Evolutionary conservation across 2,329 filamentous ascomycete species (phyloP).

Genomic region (Xylaria sp.): DNA sequence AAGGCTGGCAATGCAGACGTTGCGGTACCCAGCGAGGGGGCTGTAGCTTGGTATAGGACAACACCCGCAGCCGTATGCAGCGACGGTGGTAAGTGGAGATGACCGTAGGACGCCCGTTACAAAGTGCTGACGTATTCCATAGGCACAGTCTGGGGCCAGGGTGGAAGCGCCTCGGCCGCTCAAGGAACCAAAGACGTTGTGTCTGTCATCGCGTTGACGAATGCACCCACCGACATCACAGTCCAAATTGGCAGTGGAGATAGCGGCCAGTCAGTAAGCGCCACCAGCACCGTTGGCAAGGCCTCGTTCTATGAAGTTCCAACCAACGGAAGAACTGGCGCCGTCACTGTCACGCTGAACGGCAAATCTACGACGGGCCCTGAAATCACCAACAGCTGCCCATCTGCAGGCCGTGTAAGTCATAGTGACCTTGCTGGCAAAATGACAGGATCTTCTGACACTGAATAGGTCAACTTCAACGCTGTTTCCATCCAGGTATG

Average conservation of each 20-base stretch:
- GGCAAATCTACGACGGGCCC: constrained; percentile 53
- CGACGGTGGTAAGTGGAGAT: constrained; percentile 52
- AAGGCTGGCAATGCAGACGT: constrained; percentile 56
- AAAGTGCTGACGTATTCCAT: constrained; percentile 25
- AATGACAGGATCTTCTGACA: constrained; percentile 21
- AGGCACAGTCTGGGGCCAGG: constrained; percentile 55
- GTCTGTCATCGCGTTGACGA: constrained; percentile 56
- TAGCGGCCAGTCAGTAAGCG: constrained; percentile 46
- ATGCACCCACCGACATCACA: constrained; percentile 49
- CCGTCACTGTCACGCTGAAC: constrained; percentile 54
- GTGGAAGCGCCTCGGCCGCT: constrained; percentile 50
- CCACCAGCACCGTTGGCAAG: constrained; percentile 47
- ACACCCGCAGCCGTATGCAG: constrained; percentile 48
- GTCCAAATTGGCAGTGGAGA: constrained; percentile 53
- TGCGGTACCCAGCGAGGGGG: constrained; percentile 43
- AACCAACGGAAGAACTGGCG: constrained; percentile 53
- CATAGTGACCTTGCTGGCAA: neutral
- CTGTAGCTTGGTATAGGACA: constrained; percentile 48
- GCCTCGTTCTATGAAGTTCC: constrained; percentile 54
- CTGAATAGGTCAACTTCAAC: constrained; percentile 51
- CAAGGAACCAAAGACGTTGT: constrained; percentile 57
- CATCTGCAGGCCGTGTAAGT: constrained; percentile 47
- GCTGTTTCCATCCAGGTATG: constrained; percentile 51
- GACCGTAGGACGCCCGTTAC: neutral
- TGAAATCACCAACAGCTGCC: constrained; percentile 51